A percentile compares a stretch with the other conserved stretches of the same genome.
phyloP scores from a whole-genome alignment of 2,329 filamentous ascomycete genomes.

The Emydomyces testavorans region DNA sequence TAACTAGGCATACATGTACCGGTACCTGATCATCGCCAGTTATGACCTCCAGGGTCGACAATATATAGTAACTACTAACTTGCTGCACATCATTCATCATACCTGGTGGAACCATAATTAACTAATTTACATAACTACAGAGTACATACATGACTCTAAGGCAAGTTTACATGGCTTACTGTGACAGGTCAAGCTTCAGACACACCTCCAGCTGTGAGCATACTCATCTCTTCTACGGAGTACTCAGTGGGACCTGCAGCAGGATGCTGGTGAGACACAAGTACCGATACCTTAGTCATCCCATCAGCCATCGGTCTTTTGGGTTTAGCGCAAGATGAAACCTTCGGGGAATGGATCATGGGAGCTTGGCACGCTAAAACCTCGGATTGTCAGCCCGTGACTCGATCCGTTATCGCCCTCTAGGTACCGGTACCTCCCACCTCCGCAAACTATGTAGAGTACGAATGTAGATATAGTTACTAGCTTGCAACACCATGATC shows the following conservation, averaged over 20 bases:
- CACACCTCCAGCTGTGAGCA: too few relatives aligned
- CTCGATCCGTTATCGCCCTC: background rate
- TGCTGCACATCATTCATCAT: too few relatives aligned
- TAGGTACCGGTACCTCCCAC: constrained; percentile 2
- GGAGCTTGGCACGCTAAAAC: constrained; percentile 7
- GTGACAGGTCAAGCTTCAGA: background rate
- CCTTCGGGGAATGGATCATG: constrained; percentile 5
- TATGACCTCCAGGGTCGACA: too few relatives aligned
- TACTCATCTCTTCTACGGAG: too few relatives aligned
- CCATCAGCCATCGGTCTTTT: background rate
- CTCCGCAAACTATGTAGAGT: too few relatives aligned
- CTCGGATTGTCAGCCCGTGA: constrained; percentile 6
- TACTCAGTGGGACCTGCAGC: background rate
- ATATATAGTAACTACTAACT: too few relatives aligned
- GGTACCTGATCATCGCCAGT: background rate
- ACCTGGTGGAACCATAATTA: too few relatives aligned
- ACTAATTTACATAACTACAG: too few relatives aligned
- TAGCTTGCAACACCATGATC: too few relatives aligned
- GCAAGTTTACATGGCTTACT: background rate
- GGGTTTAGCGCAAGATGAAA: constrained; percentile 3
- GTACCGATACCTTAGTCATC: constrained; percentile 5
- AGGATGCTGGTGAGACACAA: background rate
- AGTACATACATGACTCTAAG: background rate
- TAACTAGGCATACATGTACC: too few relatives aligned
- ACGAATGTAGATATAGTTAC: too few relatives aligned